Conservation (phyloP, 441 rosid genomes). For the Melastoma candidum region DNA sequence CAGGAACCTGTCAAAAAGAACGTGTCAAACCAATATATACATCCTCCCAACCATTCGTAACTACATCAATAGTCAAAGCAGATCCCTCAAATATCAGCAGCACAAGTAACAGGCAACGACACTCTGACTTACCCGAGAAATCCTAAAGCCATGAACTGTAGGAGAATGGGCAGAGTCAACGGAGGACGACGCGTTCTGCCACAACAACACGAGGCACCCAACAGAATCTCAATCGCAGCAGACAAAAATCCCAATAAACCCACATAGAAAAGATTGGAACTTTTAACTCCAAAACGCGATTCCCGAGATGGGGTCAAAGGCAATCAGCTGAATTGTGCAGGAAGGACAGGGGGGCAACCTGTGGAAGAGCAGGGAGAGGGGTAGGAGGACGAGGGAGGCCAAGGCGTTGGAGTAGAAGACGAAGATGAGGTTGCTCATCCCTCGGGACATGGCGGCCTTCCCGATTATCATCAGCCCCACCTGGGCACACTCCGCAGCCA, state of each 20-base stretch:
- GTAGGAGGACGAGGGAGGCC: slow-evolving; percentile 49
- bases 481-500: slow-evolving; percentile 53
- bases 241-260: background rate
- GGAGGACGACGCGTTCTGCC: slow-evolving; percentile 43
- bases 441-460: slow-evolving; percentile 46
- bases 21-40: background rate
- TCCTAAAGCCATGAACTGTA: slow-evolving; percentile 44
- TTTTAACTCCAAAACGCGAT: background rate
- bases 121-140: slow-evolving; percentile 32
- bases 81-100: background rate
- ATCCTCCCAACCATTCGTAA: background rate
- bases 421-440: slow-evolving; percentile 40
- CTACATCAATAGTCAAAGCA: slow-evolving; percentile 5
- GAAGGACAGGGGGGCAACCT: slow-evolving; percentile 15
- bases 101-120: background rate
- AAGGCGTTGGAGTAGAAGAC: slow-evolving; percentile 47
- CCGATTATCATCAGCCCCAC: slow-evolving; percentile 44
- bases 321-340: background rate
- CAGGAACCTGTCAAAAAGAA: slow-evolving; percentile 22
- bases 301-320: background rate
- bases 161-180: slow-evolving; percentile 26
- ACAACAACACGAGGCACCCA: background rate
- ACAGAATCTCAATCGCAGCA: background rate
- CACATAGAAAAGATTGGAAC: background rate
- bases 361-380: slow-evolving; percentile 37